Conservation (phyloP, 176 grass and related monocot species). For the Phoenix roebelenii region DNA sequence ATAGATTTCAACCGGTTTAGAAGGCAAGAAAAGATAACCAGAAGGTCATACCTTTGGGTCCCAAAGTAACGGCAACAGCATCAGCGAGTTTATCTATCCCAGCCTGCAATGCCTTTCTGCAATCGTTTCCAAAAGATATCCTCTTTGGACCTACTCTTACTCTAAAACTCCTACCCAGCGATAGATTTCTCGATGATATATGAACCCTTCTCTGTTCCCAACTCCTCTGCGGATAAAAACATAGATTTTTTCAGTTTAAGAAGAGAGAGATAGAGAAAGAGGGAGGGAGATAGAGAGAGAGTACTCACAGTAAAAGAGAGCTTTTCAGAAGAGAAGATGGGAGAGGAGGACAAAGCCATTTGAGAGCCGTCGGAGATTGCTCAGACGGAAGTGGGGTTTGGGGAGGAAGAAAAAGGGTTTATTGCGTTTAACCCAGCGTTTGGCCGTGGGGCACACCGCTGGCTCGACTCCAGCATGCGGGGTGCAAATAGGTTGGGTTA, state of each 20-base stretch:
- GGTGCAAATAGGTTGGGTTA: too few relatives aligned
- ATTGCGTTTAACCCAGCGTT: too few relatives aligned
- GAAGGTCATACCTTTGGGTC: constrained; percentile 54
- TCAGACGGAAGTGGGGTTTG: too few relatives aligned
- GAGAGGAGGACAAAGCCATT: neutral
- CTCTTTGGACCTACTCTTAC: constrained; percentile 57
- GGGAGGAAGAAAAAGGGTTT: too few relatives aligned
- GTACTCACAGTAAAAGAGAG: neutral
- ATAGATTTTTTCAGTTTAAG: neutral
- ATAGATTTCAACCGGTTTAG: too few relatives aligned
- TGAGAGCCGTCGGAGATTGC: too few relatives aligned
- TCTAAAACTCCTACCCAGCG: constrained; percentile 9
- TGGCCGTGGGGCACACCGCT: too few relatives aligned
- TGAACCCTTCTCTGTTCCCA: neutral
- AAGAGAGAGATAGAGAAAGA: neutral
- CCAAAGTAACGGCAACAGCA: constrained; percentile 70
- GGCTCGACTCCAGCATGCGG: too few relatives aligned
- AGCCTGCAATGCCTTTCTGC: constrained; percentile 52
- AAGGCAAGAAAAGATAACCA: too few relatives aligned
- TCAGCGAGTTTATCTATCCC: constrained; percentile 94
- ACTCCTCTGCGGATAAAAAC: neutral
- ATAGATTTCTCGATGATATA: neutral
- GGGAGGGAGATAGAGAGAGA: neutral
- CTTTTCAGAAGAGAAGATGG: neutral
- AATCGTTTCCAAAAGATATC: constrained; percentile 49